Conservation (phyloP, 108 stramenopile species). For the Mediolabrus comicus region DNA sequence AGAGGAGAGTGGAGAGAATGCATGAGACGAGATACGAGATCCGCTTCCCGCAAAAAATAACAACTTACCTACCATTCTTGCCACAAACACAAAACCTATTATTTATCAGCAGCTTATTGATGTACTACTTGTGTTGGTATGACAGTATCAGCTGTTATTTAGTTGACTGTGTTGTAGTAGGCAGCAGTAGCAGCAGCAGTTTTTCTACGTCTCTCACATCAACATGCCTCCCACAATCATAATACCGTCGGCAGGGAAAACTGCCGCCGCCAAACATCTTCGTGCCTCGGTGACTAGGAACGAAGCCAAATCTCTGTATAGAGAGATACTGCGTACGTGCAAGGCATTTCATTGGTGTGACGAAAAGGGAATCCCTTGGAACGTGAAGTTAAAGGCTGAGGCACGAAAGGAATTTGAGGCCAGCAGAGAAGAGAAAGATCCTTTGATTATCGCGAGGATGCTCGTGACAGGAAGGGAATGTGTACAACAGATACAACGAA, state of each 20-base stretch:
- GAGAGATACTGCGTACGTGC: slow-evolving; percentile 86
- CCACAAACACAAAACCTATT: too few species aligned
- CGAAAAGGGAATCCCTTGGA: slow-evolving; percentile 80
- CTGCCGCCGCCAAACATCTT: slow-evolving; percentile 53
- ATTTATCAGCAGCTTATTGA: too few species aligned
- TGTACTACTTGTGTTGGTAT: too few species aligned
- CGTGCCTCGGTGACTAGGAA: slow-evolving; percentile 31
- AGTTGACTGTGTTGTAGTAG: too few species aligned
- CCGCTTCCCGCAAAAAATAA: too few species aligned
- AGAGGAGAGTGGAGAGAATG: too few species aligned
- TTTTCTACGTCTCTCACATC: too few species aligned
- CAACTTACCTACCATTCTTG: too few species aligned
- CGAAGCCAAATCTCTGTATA: slow-evolving; percentile 79
- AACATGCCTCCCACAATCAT: slow-evolving; percentile 48
- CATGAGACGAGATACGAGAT: too few species aligned
- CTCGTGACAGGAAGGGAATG: slow-evolving; percentile 92
- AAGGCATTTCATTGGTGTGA: slow-evolving; percentile 91
- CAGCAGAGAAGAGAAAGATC: slow-evolving; percentile 82
- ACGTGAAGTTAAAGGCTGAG: slow-evolving; percentile 62
- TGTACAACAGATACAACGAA: slow-evolving; percentile 86
- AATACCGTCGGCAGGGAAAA: slow-evolving; percentile 15
- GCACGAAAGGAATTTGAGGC: slow-evolving; percentile 91
- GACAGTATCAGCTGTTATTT: too few species aligned
- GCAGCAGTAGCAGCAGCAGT: too few species aligned
- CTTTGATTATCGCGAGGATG: slow-evolving; percentile 86